Conservation (phyloP, 495 filamentous ascomycete genomes). For the Evernia prunastri region DNA sequence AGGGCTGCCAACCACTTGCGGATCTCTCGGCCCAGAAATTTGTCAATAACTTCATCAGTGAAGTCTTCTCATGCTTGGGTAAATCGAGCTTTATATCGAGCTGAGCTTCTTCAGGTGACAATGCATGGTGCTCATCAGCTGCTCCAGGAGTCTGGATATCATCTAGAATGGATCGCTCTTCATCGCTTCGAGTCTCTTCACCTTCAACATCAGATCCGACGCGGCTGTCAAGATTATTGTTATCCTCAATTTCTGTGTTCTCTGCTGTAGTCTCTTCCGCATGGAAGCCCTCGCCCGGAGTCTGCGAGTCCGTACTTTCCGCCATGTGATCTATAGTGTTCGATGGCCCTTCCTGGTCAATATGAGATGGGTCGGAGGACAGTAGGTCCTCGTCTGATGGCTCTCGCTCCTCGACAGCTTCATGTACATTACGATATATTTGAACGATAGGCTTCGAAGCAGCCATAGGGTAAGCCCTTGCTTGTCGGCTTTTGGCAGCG, state of each 20-base stretch:
- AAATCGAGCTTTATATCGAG: constrained; percentile 63
- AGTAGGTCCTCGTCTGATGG: constrained; percentile 56
- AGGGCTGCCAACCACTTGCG: constrained; percentile 86
- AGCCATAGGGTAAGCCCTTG: constrained; percentile 77
- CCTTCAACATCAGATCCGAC: constrained; percentile 60
- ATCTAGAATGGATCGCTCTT: constrained; percentile 56
- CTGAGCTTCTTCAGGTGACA: constrained; percentile 49
- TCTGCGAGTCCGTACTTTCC: constrained; percentile 19
- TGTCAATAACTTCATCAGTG: constrained; percentile 86
- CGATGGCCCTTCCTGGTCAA: constrained; percentile 18
- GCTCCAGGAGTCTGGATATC: constrained; percentile 62
- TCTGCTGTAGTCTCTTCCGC: constrained; percentile 32
- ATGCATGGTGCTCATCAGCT: constrained; percentile 55
- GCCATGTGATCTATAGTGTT: constrained; percentile 26
- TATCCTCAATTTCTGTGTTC: constrained; percentile 46
- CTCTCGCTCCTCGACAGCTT: constrained; percentile 83
- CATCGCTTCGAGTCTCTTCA: constrained; percentile 58
- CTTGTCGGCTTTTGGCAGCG: constrained; percentile 71
- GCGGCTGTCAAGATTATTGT: constrained; percentile 46
- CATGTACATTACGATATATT: constrained; percentile 85
- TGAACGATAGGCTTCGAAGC: constrained; percentile 95
- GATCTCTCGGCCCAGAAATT: constrained; percentile 99
- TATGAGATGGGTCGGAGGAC: constrained; percentile 27
- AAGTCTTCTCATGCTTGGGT: constrained; percentile 83
- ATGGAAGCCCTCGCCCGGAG: constrained; percentile 26